Base-by-base conservation (phyloP, 805 yeast species). In the Ogataea chonburiensis region DNA sequence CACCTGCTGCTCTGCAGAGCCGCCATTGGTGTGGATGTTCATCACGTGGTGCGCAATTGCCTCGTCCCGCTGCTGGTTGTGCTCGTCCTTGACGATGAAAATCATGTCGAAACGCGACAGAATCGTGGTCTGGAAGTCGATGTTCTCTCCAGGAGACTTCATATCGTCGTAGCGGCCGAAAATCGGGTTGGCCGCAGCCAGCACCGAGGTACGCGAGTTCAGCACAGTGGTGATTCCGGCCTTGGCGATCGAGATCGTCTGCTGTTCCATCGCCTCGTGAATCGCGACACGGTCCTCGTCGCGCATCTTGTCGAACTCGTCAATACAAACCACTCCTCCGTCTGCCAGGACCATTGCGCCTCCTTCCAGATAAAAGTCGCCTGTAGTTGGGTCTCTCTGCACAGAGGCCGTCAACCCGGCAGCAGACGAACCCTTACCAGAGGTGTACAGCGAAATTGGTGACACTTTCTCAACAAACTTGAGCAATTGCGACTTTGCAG, bases 331-430 rank as follows among this genome's bases (percentile, higher is more conserved):
- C 33, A 93, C 97, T 48, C 99, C 99, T 24, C 98, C 98, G 66
- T 93, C 98, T 0, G 99, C 98, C 33, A 93, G 69, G n/a, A 93
- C 98, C 97, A 93, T 89, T 7, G 99, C 99, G 64, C 99, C 99
- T 42, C 99, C 98, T 73, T 93, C 99, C 36, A 93, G 68, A 60
- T 86, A 91, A 60, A 91, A 93, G 52, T 93, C 98, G 46, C 96
- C 70, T 0, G 96, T 85, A 16, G 71, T 68, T 1, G 86, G 72
- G 60, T 93, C 98, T 59, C 96, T 75, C 66, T 91, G 98, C 13
- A 93, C 98, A 12, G 95, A 83, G 0, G 98, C 98, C 2, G 99
- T 93, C 63, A 93, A 74, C 79, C 99, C 99, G 2, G 98, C 99
- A 2, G 99, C 99, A 8, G 98, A 91, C 0, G 98, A 91, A 55